A percentile compares a stretch with the other conserved stretches of the same genome.
Evolutionary conservation across 2,329 filamentous ascomycete species (phyloP).

Genomic region (Exophiala xenobiotica): DNA sequence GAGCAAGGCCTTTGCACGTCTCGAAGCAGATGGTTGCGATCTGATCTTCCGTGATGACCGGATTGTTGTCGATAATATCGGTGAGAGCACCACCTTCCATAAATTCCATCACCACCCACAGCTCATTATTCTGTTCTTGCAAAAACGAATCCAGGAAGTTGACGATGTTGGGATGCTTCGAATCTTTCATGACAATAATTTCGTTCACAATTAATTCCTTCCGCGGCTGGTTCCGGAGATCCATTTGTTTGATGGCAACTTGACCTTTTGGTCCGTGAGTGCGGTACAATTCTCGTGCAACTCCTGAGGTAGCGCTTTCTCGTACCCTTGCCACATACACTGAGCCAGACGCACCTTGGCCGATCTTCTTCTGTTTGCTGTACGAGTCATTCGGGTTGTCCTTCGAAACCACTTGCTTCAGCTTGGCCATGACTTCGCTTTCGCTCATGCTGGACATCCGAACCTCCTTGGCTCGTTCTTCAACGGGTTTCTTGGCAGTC

Average conservation of each 20-base stretch:
- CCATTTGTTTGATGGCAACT: constrained; percentile 99
- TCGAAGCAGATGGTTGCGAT: constrained; percentile 96
- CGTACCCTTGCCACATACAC: constrained; percentile 97
- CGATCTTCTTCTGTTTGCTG: constrained; percentile 99
- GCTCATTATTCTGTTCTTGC: constrained; percentile 86
- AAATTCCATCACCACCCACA: constrained; percentile 99
- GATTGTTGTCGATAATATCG: constrained; percentile 98
- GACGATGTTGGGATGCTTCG: constrained; percentile 96
- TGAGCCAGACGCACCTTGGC: constrained; percentile 94
- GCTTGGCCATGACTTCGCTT: constrained; percentile 91
- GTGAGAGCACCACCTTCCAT: constrained; percentile 98
- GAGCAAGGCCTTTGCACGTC: constrained; percentile 93
- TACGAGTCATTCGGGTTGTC: constrained; percentile 93
- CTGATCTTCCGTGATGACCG: constrained; percentile 89
- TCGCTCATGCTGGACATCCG: constrained; percentile 99
- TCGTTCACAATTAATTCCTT: constrained; percentile 99
- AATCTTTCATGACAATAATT: constrained; percentile 99
- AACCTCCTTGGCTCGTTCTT: constrained; percentile 82
- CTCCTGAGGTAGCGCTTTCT: constrained; percentile 76
- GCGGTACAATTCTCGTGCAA: constrained; percentile 75
- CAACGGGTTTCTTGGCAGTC: constrained; percentile 71
- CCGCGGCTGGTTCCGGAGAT: constrained; percentile 90
- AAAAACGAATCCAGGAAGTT: constrained; percentile 98
- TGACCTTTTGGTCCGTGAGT: constrained; percentile 79
- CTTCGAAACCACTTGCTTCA: constrained; percentile 92